Evolutionary conservation across 805 yeast species (phyloP), one percentile per base, ranked within the genome.

Genomic region (Ogataea sp.): DNA sequence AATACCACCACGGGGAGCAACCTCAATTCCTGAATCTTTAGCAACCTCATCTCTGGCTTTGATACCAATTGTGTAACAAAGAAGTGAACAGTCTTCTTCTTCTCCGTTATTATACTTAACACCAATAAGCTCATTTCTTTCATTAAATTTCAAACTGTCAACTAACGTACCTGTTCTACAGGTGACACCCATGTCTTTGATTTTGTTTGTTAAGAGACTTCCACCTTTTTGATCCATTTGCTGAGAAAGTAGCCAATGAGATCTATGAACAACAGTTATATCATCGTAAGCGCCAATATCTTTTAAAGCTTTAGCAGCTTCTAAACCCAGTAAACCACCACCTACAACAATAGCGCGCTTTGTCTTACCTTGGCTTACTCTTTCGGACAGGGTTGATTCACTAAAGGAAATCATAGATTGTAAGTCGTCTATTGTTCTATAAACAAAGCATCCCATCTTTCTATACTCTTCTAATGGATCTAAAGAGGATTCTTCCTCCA

Each of bases 101-200:
- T 49, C 50, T 4, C 62, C 65, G 35, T 52, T 51, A 27, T 44
- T 44, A 42, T 57, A 59, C 29, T 40, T 45, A 26, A 62, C 58
- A 14, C 48, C 51, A 13, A 36, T 36, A 14, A 59, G 44, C 17
- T 49, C 45, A 5, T 42, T 16, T 4, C 45, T 41, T 10, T 46
- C 44, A 11, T 43, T 43, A 35, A 55, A 58, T n/a, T 69, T 56
- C 48, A 73, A 70, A 40, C 68, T 71, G 36, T 65, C 66, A 21
- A 73, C 63, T 40, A 72, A 66, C 24, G 75, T 69, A 44, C 70
- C 75, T 35, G 71, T 61, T 54, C 71, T 70, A 43, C 73, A 75
- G 41, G 71, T 65, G 29, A 74, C 65, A 25, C 80, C 80, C 35
- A 75, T 61, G 47, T 67, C 69, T 44, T 66, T 63, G 23, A 75